These are phyloP conservation scores for Beauveria rudraprayagi DNA, from an alignment of 2,329 filamentous ascomycete genomes.

Conservation along the genomic window DNA sequence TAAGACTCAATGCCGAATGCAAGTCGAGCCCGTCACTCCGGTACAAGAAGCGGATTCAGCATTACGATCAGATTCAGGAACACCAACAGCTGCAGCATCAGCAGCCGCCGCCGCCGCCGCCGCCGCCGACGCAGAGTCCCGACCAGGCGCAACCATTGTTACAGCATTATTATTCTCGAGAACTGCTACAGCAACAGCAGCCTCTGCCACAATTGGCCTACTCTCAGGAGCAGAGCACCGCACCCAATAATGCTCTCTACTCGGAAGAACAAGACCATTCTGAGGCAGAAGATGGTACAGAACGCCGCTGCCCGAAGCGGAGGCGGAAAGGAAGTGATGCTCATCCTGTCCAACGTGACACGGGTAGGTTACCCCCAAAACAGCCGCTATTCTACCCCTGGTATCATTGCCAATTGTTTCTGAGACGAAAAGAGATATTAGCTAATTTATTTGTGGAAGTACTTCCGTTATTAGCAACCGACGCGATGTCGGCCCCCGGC, in stretches of 20 bases:
- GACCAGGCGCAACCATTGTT: conserved; percentile 15
- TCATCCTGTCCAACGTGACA: conserved; percentile 26
- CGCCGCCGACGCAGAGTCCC: conserved; percentile 18
- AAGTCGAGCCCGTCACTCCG: conserved; percentile 35
- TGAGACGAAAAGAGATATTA: background rate
- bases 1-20: conserved; percentile 33
- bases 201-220: conserved; percentile 1
- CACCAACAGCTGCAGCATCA: background rate
- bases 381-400: conserved; percentile 11
- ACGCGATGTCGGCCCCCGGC: background rate
- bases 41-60: conserved; percentile 26
- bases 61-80: conserved; percentile 9
- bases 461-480: conserved; percentile 6
- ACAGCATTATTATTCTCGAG: background rate
- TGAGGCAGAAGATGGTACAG: conserved; percentile 5
- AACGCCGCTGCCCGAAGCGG: conserved; percentile 29
- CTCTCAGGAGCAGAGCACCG: background rate
- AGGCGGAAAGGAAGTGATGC: conserved; percentile 27
- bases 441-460: conserved; percentile 5
- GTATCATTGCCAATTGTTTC: conserved; percentile 7
- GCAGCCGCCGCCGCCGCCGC: background rate
- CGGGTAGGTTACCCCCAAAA: conserved; percentile 25
- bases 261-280: background rate
- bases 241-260: background rate
- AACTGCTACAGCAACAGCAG: conserved; percentile 14